A percentile compares a stretch with the other conserved stretches of the same genome.
Conservation (phyloP, 805 yeast genomes). For the Yarrowia porcina region DNA sequence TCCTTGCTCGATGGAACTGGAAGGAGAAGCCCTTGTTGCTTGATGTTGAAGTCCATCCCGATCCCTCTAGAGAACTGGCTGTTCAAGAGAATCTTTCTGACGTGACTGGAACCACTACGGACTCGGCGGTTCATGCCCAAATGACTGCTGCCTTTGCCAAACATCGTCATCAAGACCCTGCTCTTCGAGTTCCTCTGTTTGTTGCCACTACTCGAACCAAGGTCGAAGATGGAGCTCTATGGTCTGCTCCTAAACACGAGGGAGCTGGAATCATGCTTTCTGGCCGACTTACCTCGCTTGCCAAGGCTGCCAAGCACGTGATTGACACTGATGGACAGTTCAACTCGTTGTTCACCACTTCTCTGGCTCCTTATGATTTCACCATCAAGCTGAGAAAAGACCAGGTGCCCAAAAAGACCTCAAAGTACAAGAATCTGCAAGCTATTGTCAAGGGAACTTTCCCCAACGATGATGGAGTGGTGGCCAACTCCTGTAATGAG, state of each 20-base stretch:
- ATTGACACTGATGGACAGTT: conserved; percentile 16
- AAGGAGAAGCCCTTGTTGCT: conserved; percentile 77
- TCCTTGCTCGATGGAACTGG: conserved; percentile 91
- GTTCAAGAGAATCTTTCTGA: conserved; percentile 29
- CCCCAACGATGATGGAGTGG: conserved; percentile 38
- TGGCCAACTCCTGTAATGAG: conserved; percentile 55
- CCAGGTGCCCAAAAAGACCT: conserved; percentile 40
- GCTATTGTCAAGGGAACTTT: conserved; percentile 43
- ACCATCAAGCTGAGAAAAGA: conserved; percentile 56
- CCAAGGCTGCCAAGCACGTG: conserved; percentile 63
- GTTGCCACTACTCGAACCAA: conserved; percentile 61
- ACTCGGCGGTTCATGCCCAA: conserved; percentile 57
- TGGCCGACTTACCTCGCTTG: conserved; percentile 79
- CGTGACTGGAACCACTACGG: conserved; percentile 43
- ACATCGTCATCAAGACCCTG: conserved; percentile 75
- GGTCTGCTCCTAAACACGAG: conserved; percentile 59
- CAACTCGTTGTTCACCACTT: conserved; percentile 65
- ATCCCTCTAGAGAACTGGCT: conserved; percentile 26
- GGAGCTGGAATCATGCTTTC: conserved; percentile 66
- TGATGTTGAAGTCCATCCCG: conserved; percentile 52
- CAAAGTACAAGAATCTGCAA: conserved; percentile 40
- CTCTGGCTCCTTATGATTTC: conserved; percentile 80
- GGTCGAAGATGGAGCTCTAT: conserved; percentile 62
- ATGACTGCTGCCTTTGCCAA: conserved; percentile 63
- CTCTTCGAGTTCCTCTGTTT: conserved; percentile 74